phyloP scores from a whole-genome alignment of 2,329 filamentous ascomycete genomes.

The Cladorrhinum sp. region DNA sequence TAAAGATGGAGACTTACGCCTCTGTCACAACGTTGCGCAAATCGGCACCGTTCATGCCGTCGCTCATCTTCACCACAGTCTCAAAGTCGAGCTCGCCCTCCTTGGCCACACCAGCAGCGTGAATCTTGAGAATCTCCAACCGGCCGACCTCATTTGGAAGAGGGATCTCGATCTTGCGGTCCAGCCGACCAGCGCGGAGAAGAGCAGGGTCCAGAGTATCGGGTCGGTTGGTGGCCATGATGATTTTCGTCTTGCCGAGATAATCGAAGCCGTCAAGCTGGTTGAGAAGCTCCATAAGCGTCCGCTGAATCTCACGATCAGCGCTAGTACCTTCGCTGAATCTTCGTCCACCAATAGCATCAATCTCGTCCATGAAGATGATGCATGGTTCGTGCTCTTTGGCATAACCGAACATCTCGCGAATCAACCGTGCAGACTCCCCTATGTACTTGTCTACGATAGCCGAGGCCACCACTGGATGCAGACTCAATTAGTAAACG shows the following conservation, averaged over 20 bases:
- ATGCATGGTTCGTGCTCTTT: constrained; percentile 99
- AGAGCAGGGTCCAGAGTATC: constrained; percentile 94
- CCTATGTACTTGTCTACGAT: constrained; percentile 99
- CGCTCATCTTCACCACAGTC: constrained; percentile 99
- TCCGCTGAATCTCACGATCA: constrained; percentile 96
- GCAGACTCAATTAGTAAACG: constrained; percentile 1
- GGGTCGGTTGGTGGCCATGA: constrained; percentile 98
- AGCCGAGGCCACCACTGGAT: constrained; percentile 89
- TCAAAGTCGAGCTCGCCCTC: constrained; percentile 98
- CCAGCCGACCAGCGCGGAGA: constrained; percentile 85
- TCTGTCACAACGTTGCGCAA: constrained; percentile 96
- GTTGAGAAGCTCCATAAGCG: constrained; percentile 97
- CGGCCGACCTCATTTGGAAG: constrained; percentile 95
- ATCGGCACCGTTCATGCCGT: constrained; percentile 96
- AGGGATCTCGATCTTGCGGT: constrained; percentile 97
- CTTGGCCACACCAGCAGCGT: constrained; percentile 77
- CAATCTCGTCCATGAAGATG: constrained; percentile 99
- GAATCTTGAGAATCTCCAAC: constrained; percentile 97
- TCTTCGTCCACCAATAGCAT: constrained; percentile 92
- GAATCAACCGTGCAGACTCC: constrained; percentile 92
- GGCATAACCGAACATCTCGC: constrained; percentile 99
- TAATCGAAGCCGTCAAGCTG: constrained; percentile 99
- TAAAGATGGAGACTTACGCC: constrained; percentile 65
- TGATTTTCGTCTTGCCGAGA: constrained; percentile 98
- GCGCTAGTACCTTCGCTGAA: constrained; percentile 98